Evolutionary conservation across 139 green algal species (phyloP).

Genomic region (Chlamydomonas schloesseri): DNA sequence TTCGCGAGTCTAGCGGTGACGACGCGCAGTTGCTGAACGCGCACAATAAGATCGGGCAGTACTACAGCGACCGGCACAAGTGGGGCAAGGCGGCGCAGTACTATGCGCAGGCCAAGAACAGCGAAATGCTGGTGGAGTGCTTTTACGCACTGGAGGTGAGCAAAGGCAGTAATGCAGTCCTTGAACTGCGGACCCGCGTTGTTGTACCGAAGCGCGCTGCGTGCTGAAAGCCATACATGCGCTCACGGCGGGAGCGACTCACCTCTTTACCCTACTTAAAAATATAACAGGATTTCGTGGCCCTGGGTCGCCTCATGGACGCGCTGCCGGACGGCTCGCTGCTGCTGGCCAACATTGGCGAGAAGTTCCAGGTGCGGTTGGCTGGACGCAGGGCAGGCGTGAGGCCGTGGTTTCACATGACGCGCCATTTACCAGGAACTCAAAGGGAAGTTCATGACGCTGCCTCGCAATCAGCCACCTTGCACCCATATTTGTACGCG

Average conservation of each 20-base stretch:
- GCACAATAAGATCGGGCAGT: constrained; percentile 86
- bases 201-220: no score
- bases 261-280: no score
- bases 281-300: constrained; percentile 77
- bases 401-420: no score
- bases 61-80: constrained; percentile 82
- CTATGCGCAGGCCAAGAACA: constrained; percentile 84
- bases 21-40: constrained; percentile 70
- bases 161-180: neutral
- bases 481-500: no score
- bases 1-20: constrained; percentile 66
- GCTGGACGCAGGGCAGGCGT: no score
- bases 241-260: no score
- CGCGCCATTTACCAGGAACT: no score
- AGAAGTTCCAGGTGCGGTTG: constrained; percentile 66
- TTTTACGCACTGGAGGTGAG: constrained; percentile 76
- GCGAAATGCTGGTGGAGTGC: constrained; percentile 77
- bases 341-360: constrained; percentile 74
- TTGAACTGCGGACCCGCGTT: neutral
- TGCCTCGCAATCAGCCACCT: no score
- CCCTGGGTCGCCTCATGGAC: constrained; percentile 74
- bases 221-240: no score
- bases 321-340: constrained; percentile 73
- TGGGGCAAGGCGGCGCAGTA: constrained; percentile 84
- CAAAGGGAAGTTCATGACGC: no score